Evolutionary conservation across 768 basidiomycete species (phyloP).

Genomic region (Serendipita sp.): DNA sequence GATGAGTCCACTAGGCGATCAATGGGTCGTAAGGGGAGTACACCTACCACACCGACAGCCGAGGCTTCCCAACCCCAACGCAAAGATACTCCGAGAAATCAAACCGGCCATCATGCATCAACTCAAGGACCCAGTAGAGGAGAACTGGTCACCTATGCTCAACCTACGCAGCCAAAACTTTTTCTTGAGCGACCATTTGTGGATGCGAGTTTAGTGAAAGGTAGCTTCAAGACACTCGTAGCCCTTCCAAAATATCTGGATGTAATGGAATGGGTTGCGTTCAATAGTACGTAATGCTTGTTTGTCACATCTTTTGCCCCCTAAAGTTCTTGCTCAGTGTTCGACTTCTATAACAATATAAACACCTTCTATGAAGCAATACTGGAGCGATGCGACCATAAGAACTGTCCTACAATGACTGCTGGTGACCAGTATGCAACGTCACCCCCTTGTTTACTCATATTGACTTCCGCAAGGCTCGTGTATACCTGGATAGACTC

Average conservation of each 20-base stretch:
- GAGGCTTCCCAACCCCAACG: background rate
- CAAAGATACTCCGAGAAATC: background rate
- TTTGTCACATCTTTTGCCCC: background rate
- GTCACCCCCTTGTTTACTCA: background rate
- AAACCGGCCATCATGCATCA: background rate
- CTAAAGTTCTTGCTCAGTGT: conserved; percentile 19
- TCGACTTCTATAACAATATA: conserved; percentile 34
- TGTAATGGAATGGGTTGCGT: conserved; percentile 33
- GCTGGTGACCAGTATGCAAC: conserved; percentile 27
- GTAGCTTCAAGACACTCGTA: conserved; percentile 27
- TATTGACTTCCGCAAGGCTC: conserved; percentile 16
- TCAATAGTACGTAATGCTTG: conserved; percentile 23
- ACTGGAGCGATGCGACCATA: conserved; percentile 29
- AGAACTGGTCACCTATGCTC: background rate
- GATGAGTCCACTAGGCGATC: background rate
- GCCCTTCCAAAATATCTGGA: conserved; percentile 27
- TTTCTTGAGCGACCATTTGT: conserved; percentile 27
- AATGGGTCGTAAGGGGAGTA: conserved; percentile 6
- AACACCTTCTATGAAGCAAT: conserved; percentile 32
- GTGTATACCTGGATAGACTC: conserved; percentile 36
- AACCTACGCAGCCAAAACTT: conserved; percentile 10
- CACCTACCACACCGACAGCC: background rate
- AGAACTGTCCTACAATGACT: conserved; percentile 31
- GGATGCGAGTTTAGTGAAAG: conserved; percentile 25
- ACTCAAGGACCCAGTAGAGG: background rate